These are phyloP conservation scores for Paramecium sonneborni DNA, from an alignment of 73 alveolate species.

Conservation along the genomic window DNA sequence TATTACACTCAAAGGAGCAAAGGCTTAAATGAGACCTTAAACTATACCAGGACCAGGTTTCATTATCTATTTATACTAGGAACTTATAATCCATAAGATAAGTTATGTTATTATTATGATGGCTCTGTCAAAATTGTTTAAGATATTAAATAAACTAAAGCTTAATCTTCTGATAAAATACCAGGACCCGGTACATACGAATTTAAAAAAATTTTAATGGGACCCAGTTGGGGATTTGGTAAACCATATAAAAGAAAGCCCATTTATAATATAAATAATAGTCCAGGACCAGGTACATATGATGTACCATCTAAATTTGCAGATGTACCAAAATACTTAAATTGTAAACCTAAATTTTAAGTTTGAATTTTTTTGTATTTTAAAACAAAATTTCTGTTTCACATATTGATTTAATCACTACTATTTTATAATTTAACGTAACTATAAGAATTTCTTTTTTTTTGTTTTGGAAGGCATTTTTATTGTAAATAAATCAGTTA, in stretches of 20 bases:
- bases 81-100: constrained; percentile 4
- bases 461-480: no score
- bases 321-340: constrained; percentile 40
- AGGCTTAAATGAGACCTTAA: background rate
- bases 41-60: constrained; percentile 8
- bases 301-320: constrained; percentile 35
- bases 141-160: background rate
- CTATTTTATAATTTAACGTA: background rate
- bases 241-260: background rate
- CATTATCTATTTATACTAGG: background rate
- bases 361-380: background rate
- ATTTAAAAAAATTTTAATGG: background rate
- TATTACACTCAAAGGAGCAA: constrained; percentile 17
- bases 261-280: background rate
- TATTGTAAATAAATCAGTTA: no score
- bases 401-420: background rate
- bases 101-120: background rate
- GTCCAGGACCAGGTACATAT: constrained; percentile 44
- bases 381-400: background rate
- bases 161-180: no score
- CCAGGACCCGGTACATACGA: constrained; percentile 46
- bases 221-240: constrained; percentile 53
- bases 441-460: no score
- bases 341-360: constrained; percentile 25
- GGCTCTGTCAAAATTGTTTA: constrained; percentile 8